Base-by-base conservation (phyloP, 169 alveolate genomes). In the Toxoplasma gondii region DNA sequence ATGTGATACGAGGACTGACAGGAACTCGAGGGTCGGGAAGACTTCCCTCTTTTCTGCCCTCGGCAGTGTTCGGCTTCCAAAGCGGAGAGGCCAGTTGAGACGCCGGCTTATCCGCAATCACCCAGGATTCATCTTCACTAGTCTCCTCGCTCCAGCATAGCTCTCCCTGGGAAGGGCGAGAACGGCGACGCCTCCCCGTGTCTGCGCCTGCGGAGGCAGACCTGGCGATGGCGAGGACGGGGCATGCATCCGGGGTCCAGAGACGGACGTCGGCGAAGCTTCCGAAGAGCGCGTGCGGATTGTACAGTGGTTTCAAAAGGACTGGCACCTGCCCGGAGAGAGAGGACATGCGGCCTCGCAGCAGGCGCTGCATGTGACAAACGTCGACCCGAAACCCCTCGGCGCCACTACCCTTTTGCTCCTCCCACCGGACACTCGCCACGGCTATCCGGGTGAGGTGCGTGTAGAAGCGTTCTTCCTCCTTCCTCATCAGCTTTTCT, bases 371-470 rank as follows among this genome's bases (percentile, higher is more conserved):
- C 31, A 64, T 7, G n/a, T 12, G n/a, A 19, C 5, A 4, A 16
- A 64, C 1, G n/a, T 78, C 86, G 7, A 78, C 86, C 9, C 22
- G 49, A 38, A 78, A 78, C 1, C 86, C 45, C 86, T 19, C 49
- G 12, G 12, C 49, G 29, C 86, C 86, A 7, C 45, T 29, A 17
- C 49, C 16, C 16, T 27, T 17, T 16, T 45, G 43, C 86, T n/a
- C 86, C 45, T 78, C 86, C 86, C 86, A 78, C 86, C 49, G 39
- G 12, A 78, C 45, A n/a, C 86, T 78, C 74, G 74, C 74, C 74
- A 64, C 74, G 74, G 74, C 74, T 7, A 64, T 16, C 74, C n/a
- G 7, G 74, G 74, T 27, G 29, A 1, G 74, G 22, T 64, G 34
- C 4, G n/a, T 31, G 29, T 12, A 16, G 29, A 64, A 31, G 31